phyloP scores from a whole-genome alignment of 129 eudicot species.

The Centrapalus pauciflorus region DNA sequence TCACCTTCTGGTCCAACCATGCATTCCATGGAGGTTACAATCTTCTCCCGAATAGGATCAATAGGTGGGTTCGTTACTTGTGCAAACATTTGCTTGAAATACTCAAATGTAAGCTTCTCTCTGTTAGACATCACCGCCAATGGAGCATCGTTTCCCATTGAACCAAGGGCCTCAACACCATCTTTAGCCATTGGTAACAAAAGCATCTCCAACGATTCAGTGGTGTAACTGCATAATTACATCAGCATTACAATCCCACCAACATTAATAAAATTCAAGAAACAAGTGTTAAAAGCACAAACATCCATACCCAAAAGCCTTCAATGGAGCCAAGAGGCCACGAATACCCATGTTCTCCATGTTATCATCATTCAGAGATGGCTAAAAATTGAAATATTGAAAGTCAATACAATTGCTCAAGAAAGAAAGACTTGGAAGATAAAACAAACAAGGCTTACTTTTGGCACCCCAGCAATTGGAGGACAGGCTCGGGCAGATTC shows the following conservation, averaged over 20 bases:
- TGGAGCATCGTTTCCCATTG: constrained; percentile 99
- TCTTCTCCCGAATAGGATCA: constrained; percentile 96
- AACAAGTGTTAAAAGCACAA: not conserved
- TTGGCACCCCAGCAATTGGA: constrained; percentile 58
- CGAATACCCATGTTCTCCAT: constrained; percentile 84
- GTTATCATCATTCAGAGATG: constrained; percentile 53
- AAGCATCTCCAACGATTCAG: constrained; percentile 92
- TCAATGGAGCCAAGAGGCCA: constrained; percentile 82
- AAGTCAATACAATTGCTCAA: constrained; percentile 2
- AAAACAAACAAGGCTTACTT: constrained; percentile 37
- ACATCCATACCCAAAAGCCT: constrained; percentile 78
- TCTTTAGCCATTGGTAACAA: constrained; percentile 98
- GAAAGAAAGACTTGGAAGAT: not conserved
- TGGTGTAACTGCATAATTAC: constrained; percentile 53
- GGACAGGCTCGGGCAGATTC: constrained; percentile 52
- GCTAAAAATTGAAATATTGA: constrained; percentile 23
- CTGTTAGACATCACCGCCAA: constrained; percentile 96
- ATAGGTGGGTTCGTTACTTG: constrained; percentile 99
- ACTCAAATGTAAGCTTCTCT: constrained; percentile 92
- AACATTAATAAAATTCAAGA: not conserved
- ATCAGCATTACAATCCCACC: not conserved
- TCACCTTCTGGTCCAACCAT: constrained; percentile 99
- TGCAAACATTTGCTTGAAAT: constrained; percentile 99
- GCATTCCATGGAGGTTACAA: constrained; percentile 97
- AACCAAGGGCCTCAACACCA: constrained; percentile 93